Percentiles rank a stretch among this genome's conserved stretches.
Conservation (phyloP, 2,329 filamentous ascomycete genomes). For the Aureobasidium melanogenum region DNA sequence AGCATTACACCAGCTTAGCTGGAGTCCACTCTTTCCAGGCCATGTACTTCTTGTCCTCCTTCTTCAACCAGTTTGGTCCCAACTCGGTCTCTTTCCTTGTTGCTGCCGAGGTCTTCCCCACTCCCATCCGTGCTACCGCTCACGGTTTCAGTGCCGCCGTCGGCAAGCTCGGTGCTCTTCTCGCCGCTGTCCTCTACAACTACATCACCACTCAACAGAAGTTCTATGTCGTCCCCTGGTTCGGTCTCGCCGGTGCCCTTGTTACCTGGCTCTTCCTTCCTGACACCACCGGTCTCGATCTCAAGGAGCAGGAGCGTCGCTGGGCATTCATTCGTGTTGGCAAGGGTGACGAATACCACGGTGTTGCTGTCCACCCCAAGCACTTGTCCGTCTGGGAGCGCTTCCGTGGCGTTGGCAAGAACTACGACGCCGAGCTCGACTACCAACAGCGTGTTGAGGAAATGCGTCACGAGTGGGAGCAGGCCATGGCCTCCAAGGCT, state of each 20-base stretch:
- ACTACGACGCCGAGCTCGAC: slow-evolving; percentile 76
- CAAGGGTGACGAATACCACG: slow-evolving; percentile 76
- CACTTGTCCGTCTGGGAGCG: slow-evolving; percentile 88
- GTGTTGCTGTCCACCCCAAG: slow-evolving; percentile 80
- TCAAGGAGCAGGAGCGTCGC: slow-evolving; percentile 93
- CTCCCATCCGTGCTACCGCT: slow-evolving; percentile 82
- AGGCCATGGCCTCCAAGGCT: slow-evolving; percentile 46
- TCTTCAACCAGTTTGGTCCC: slow-evolving; percentile 98
- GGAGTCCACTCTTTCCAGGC: slow-evolving; percentile 87
- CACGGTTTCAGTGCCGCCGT: slow-evolving; percentile 91
- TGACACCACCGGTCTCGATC: slow-evolving; percentile 92
- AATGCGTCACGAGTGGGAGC: slow-evolving; percentile 52
- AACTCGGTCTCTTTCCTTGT: slow-evolving; percentile 96
- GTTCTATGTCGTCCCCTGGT: slow-evolving; percentile 93
- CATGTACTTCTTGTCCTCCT: slow-evolving; percentile 96
- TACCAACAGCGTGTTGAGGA: slow-evolving; percentile 78
- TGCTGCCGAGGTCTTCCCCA: slow-evolving; percentile 93
- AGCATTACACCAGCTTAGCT: slow-evolving; percentile 64
- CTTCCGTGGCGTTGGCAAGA: slow-evolving; percentile 64
- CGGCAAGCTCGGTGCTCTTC: slow-evolving; percentile 80
- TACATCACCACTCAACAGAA: slow-evolving; percentile 80
- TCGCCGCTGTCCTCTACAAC: slow-evolving; percentile 85
- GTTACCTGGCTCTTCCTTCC: slow-evolving; percentile 80
- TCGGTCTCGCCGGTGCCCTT: slow-evolving; percentile 77
- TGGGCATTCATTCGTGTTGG: slow-evolving; percentile 81